Percentiles rank a stretch among this genome's conserved stretches.
These are phyloP conservation scores for Vitis hybrid DNA, from an alignment of 177 flowering plant species.

Conservation along the genomic window DNA sequence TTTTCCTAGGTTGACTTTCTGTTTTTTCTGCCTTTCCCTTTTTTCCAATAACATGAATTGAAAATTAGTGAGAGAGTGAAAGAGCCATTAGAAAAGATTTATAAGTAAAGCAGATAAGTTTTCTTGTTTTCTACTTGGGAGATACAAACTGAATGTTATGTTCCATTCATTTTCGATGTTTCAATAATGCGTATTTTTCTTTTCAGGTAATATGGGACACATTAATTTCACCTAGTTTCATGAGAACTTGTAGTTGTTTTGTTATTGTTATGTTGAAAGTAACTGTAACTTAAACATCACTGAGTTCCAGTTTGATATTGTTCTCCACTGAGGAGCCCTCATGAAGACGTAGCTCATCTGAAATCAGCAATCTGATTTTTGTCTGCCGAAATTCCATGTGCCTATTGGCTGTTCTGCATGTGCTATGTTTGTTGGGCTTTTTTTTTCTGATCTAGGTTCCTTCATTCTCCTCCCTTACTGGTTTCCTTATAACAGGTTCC, in stretches of 20 bases:
- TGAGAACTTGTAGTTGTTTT: not conserved
- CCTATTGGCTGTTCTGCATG: not conserved
- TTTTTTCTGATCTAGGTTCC: not conserved
- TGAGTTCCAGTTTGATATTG: not conserved
- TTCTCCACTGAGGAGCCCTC: not conserved
- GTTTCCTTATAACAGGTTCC: slow-evolving; percentile 64
- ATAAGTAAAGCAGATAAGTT: no score
- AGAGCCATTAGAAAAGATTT: no score
- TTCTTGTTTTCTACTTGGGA: no score
- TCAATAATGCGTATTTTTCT: not conserved
- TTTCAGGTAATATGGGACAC: not conserved
- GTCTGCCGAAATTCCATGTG: not conserved
- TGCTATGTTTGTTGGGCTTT: not conserved
- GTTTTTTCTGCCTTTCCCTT: no score
- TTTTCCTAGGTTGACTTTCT: no score
- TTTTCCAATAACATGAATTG: no score
- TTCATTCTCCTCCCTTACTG: not conserved
- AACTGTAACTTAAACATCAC: not conserved
- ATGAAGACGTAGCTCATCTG: not conserved
- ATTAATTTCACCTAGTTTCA: not conserved
- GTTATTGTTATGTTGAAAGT: not conserved
- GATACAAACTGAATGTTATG: no score
- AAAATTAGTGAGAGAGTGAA: no score
- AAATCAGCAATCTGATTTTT: not conserved
- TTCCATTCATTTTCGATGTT: not conserved